These are phyloP conservation scores for Phytophthora megakarya DNA, from an alignment of 352 stramenopile genomes.

Conservation along the genomic window DNA sequence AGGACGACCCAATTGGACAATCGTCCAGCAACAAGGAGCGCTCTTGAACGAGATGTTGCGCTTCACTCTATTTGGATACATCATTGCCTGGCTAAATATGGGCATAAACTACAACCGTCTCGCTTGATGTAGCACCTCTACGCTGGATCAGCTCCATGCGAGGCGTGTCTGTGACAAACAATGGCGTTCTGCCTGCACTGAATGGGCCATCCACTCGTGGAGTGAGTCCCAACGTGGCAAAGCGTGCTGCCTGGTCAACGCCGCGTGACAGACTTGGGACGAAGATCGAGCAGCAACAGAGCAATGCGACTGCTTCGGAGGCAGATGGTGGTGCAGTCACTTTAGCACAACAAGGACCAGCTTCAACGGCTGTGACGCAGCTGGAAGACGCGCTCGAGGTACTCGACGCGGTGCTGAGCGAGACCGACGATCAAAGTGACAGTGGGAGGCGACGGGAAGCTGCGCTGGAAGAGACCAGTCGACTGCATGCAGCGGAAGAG, in stretches of 20 bases:
- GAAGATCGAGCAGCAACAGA: constrained; percentile 4
- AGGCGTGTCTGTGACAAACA: background rate
- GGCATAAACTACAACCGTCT: constrained; percentile 8
- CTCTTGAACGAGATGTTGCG: too few species aligned
- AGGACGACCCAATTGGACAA: too few species aligned
- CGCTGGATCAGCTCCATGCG: background rate
- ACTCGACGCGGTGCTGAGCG: constrained; percentile 26
- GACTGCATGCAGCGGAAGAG: constrained; percentile 13
- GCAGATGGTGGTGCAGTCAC: constrained; percentile 7
- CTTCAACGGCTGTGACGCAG: constrained; percentile 15
- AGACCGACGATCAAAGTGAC: constrained; percentile 30
- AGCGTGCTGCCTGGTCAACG: constrained; percentile 35
- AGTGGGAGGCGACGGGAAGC: constrained; percentile 8
- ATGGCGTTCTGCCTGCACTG: constrained; percentile 12
- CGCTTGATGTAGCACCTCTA: constrained; percentile 7
- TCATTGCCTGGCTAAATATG: too few species aligned
- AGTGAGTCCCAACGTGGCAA: constrained; percentile 33
- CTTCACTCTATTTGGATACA: too few species aligned
- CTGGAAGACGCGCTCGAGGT: constrained; percentile 36
- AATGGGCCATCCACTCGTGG: constrained; percentile 7
- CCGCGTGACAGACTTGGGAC: constrained; percentile 10
- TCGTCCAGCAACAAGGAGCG: too few species aligned
- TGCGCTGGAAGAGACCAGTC: constrained; percentile 21
- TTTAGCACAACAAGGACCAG: constrained; percentile 6
- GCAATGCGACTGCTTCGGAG: background rate